phyloP scores from a whole-genome alignment of 148 eudicot genomes.

The Vaccinium macrocarpon region DNA sequence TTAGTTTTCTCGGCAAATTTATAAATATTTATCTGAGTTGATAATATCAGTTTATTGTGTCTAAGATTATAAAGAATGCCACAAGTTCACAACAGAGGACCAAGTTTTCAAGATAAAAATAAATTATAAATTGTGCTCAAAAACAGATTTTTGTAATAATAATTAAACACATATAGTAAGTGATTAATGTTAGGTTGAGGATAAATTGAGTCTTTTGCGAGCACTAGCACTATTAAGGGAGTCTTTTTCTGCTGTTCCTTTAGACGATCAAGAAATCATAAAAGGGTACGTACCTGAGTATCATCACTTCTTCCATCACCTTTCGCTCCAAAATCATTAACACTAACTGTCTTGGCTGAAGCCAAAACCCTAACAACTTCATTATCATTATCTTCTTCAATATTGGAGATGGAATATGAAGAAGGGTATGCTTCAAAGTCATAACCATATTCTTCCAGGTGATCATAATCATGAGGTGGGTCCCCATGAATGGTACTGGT shows the following conservation, averaged over 20 bases:
- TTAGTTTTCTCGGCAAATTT: neutral
- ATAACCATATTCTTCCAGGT: slow-evolving; percentile 11
- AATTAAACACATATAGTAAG: neutral
- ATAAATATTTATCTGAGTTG: no score
- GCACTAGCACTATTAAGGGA: no score
- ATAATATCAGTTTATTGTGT: no score
- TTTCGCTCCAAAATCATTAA: slow-evolving; percentile 52
- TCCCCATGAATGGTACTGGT: neutral
- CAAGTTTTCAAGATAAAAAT: no score
- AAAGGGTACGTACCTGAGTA: slow-evolving; percentile 32
- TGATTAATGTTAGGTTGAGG: neutral
- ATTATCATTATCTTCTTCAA: neutral
- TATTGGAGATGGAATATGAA: slow-evolving; percentile 5
- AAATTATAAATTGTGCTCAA: no score
- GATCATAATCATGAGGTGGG: neutral
- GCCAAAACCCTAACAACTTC: slow-evolving; percentile 3
- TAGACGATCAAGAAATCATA: neutral
- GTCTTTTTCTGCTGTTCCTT: neutral
- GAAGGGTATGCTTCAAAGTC: slow-evolving; percentile 27
- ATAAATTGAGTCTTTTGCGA: neutral
- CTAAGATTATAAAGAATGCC: neutral
- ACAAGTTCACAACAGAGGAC: neutral
- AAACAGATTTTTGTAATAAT: neutral
- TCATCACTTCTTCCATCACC: slow-evolving; percentile 63
- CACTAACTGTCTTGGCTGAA: slow-evolving; percentile 31